phyloP scores from a whole-genome alignment of 2,329 filamentous ascomycete species.

The Stylonectria norvegica region DNA sequence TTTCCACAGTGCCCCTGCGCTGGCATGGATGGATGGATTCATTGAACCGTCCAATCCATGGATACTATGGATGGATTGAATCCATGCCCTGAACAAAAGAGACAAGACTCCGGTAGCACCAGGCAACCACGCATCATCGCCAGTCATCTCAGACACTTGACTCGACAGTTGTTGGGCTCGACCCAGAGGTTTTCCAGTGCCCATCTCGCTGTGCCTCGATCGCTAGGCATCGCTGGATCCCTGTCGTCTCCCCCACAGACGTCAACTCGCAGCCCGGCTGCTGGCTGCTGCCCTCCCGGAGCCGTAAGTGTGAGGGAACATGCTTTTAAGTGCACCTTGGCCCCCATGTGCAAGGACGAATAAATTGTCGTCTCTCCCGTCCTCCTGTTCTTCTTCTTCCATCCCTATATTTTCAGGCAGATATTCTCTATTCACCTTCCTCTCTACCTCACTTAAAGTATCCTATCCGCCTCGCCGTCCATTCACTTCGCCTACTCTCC shows the following conservation, averaged over 20 bases:
- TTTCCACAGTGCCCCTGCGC: constrained; percentile 25
- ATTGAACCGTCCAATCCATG: too few species aligned
- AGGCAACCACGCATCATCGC: constrained; percentile 32
- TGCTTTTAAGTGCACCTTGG: constrained; percentile 9
- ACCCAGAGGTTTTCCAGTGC: constrained; percentile 2
- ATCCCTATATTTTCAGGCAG: neutral
- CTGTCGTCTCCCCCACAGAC: constrained; percentile 9
- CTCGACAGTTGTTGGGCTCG: constrained; percentile 3
- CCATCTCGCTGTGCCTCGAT: constrained; percentile 8
- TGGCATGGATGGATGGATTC: too few species aligned
- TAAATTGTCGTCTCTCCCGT: neutral
- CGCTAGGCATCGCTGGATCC: constrained; percentile 5
- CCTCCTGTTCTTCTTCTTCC: constrained; percentile 1
- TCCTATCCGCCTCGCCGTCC: constrained; percentile 1
- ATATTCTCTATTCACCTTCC: constrained; percentile 1
- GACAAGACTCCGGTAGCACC: constrained; percentile 23
- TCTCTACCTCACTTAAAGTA: constrained; percentile 1
- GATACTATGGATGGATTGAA: too few species aligned
- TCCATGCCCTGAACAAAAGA: too few species aligned
- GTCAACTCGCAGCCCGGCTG: too few species aligned
- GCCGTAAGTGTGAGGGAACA: constrained; percentile 1
- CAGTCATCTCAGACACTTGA: constrained; percentile 24
- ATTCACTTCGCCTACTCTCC: constrained; percentile 1
- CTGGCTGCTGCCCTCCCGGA: constrained; percentile 4
- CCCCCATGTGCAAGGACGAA: constrained; percentile 9